These are phyloP conservation scores for Thelonectria rubi DNA, from an alignment of 2,329 filamentous ascomycete genomes.

Conservation along the genomic window DNA sequence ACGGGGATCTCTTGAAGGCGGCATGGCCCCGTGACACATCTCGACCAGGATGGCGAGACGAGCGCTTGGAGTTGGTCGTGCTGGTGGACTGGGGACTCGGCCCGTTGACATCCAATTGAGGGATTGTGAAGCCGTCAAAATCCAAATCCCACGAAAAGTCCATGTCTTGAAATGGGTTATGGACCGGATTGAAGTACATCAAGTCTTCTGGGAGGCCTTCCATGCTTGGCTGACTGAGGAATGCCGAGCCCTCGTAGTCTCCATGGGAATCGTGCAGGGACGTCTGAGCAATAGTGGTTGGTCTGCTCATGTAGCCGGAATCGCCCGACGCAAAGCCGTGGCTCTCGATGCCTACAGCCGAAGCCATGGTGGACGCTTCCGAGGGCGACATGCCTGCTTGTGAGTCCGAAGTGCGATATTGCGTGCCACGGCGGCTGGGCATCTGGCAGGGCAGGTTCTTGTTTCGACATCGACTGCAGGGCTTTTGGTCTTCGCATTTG, in stretches of 20 bases:
- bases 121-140: conserved; percentile 30
- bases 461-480: conserved; percentile 40
- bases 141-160: conserved; percentile 36
- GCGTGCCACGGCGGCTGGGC: conserved; percentile 38
- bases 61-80: conserved; percentile 28
- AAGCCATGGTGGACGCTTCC: conserved; percentile 36
- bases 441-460: conserved; percentile 41
- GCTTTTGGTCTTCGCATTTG: conserved; percentile 42
- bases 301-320: conserved; percentile 27
- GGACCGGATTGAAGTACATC: conserved; percentile 28
- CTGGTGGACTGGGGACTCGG: conserved; percentile 27
- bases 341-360: conserved; percentile 30
- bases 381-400: conserved; percentile 38
- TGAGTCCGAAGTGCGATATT: conserved; percentile 40
- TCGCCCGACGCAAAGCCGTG: conserved; percentile 32
- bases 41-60: conserved; percentile 26
- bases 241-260: conserved; percentile 32
- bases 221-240: conserved; percentile 27
- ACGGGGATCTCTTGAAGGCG: conserved; percentile 25
- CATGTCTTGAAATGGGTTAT: conserved; percentile 33
- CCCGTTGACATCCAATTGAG: conserved; percentile 21
- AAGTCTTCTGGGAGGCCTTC: conserved; percentile 28
- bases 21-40: conserved; percentile 25
- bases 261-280: conserved; percentile 25
- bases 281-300: conserved; percentile 23